These are phyloP conservation scores for Plasmodium ovale DNA, from an alignment of 169 alveolate species.

Conservation along the genomic window DNA sequence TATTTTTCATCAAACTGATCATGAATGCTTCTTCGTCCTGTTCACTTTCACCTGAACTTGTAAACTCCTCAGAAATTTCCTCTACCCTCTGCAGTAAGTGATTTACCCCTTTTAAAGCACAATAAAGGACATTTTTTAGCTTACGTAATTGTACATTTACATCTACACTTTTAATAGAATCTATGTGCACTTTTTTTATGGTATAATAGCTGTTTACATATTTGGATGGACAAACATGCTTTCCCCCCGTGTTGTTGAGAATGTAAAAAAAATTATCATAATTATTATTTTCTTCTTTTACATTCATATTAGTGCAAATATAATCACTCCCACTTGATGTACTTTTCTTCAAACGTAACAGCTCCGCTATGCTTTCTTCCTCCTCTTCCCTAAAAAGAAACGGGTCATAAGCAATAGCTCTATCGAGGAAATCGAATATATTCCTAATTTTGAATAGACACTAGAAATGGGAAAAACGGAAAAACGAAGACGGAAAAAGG, in stretches of 20 bases:
- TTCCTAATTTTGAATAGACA: conserved; percentile 55
- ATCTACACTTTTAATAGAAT: conserved; percentile 14
- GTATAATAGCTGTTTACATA: conserved; percentile 33
- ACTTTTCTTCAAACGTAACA: conserved; percentile 6
- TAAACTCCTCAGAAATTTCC: not conserved
- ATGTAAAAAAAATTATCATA: conserved; percentile 32
- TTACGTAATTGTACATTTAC: conserved; percentile 46
- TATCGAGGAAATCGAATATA: conserved; percentile 36
- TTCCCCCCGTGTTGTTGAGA: not conserved
- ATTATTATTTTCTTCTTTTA: conserved; percentile 47
- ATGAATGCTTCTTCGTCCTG: conserved; percentile 18
- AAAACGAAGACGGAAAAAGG: not conserved
- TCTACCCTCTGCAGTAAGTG: conserved; percentile 13
- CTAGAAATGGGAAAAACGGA: conserved; percentile 8
- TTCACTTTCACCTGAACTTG: not conserved
- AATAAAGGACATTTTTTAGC: conserved; percentile 37
- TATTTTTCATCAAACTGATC: conserved; percentile 4
- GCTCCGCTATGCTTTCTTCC: conserved; percentile 1
- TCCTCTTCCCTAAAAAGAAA: conserved; percentile 38
- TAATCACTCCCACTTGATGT: not conserved
- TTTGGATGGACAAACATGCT: not conserved
- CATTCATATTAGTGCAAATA: conserved; percentile 27
- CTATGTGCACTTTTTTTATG: conserved; percentile 2
- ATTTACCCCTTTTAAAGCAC: conserved; percentile 11
- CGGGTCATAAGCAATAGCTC: conserved; percentile 59